These are phyloP conservation scores for Mycosphaerella arachidis DNA, from an alignment of 2,329 filamentous ascomycete genomes.

Conservation along the genomic window DNA sequence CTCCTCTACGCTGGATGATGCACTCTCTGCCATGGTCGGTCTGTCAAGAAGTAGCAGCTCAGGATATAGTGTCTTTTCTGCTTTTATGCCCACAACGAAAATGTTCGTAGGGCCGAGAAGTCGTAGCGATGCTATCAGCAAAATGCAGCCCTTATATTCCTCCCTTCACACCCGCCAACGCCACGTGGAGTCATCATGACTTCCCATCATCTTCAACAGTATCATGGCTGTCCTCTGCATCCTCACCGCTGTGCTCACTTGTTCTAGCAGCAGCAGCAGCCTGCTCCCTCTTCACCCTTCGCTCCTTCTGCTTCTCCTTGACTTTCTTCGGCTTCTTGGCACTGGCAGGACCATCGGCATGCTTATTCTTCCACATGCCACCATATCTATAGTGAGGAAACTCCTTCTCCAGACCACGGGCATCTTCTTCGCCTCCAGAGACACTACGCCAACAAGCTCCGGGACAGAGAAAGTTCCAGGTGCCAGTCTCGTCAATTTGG, in stretches of 20 bases:
- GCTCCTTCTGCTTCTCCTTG: slow-evolving; percentile 31
- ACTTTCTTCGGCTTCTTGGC: slow-evolving; percentile 42
- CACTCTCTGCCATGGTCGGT: not conserved
- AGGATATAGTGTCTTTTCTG: no score
- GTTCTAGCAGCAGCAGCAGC: not conserved
- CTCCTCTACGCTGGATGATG: not conserved
- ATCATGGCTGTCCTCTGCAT: not conserved
- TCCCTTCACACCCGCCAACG: not conserved
- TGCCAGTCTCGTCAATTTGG: slow-evolving; percentile 37
- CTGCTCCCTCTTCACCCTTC: slow-evolving; percentile 9
- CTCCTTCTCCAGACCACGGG: slow-evolving; percentile 29
- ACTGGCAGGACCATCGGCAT: slow-evolving; percentile 34
- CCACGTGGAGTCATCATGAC: not conserved
- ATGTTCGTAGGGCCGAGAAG: no score
- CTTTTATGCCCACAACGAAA: no score
- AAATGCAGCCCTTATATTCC: no score
- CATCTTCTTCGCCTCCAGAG: slow-evolving; percentile 43
- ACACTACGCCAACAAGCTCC: slow-evolving; percentile 42
- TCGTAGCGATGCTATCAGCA: no score
- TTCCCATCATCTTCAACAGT: not conserved
- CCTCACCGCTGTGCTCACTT: not conserved
- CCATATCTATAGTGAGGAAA: slow-evolving; percentile 37
- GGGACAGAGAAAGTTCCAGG: slow-evolving; percentile 44
- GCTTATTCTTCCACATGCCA: slow-evolving; percentile 43
- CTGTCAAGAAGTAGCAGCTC: no score